Conservation (phyloP, 331 rosid genomes). For the Erythrophleum ivorense region DNA sequence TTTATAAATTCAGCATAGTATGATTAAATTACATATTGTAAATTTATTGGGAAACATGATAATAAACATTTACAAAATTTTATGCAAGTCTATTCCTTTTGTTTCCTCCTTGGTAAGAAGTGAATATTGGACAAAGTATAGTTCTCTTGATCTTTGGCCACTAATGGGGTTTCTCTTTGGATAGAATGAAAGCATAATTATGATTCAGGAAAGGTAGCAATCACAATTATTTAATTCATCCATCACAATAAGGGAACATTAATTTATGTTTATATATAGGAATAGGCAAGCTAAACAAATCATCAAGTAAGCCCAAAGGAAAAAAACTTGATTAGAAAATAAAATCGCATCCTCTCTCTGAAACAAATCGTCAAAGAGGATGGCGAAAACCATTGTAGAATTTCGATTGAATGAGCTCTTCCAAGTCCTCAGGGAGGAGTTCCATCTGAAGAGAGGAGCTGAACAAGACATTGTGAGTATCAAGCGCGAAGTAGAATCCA, state of each 20-base stretch:
- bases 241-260: not conserved
- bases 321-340: not conserved
- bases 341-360: no score
- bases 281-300: not conserved
- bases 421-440: slow-evolving; percentile 1
- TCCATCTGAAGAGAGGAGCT: not conserved
- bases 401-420: not conserved
- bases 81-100: not conserved
- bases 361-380: not conserved
- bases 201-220: not conserved
- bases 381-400: not conserved
- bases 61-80: no score
- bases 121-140: no score
- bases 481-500: not conserved
- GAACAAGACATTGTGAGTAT: not conserved
- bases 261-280: not conserved
- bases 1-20: no score
- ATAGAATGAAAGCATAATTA: slow-evolving; percentile 1
- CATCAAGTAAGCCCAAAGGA: not conserved
- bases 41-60: no score
- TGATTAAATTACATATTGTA: no score
- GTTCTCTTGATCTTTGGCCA: no score
- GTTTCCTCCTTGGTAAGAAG: not conserved
- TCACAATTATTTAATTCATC: no score
- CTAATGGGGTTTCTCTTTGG: not conserved